Evolutionary conservation across 441 rosid species (phyloP), one percentile per base, ranked within the genome.

Genomic region (Adansonia grandidieri): DNA sequence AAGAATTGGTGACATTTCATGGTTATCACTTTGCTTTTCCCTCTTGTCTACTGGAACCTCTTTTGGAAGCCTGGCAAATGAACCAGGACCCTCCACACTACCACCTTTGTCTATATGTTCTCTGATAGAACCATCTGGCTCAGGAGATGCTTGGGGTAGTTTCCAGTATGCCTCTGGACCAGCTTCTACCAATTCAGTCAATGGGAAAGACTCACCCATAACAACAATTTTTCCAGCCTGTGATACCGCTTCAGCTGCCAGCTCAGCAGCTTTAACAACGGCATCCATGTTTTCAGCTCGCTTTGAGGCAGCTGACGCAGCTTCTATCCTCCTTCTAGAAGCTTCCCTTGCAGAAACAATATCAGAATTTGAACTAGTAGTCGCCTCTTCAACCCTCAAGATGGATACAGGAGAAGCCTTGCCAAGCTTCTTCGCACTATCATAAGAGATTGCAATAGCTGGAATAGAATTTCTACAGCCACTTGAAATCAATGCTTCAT

Each of bases 241-340:
- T 50, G 95, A 89, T 72, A 94, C 96, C 42, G 99, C 99, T 78
- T 91, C 97, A 10, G 96, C 95, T 79, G 99, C 98, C 84, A 94
- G 84, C 83, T 93, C 98, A 53, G 99, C 99, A 86, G 99, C 99
- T 85, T 87, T 93, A 47, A 97, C 91, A 78, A 95, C 85, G 32
- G 98, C 93, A 84, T 93, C 97, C 89, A 93, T 85, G 86, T 95
- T 97, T 83, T 97, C 98, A 86, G 99, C 98, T 83, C 75, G 93
- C 86, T 88, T 90, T 32, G 98, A 81, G 47, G 99, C 99, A 77
- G 94, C 97, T 66, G 98, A 89, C 79, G 98, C 93, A 78, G 92
- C 98, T 89, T 93, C 98, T 75, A 97, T 90, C 85, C 91, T 91
- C 87, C 85, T 91, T 83, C 92, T 92, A 78, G 97, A 89, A 61